Percentiles rank a stretch among this genome's conserved stretches.
phyloP scores from a whole-genome alignment of 352 stramenopile species.

The Phytophthora aleatoria region DNA sequence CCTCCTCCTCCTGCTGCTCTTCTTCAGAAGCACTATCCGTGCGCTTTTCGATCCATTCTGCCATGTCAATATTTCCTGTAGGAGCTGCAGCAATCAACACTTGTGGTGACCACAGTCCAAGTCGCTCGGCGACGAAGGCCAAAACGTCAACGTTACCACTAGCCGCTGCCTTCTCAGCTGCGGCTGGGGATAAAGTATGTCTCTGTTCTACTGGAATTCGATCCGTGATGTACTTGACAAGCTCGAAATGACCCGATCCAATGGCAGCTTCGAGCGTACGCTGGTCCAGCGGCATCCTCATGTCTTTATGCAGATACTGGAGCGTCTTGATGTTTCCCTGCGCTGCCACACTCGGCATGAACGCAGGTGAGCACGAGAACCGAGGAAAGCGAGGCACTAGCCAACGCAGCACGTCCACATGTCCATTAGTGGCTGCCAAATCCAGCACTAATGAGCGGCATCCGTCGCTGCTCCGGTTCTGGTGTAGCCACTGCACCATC shows the following conservation, averaged over 20 bases:
- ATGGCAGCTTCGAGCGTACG: slow-evolving; percentile 43
- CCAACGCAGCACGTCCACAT: slow-evolving; percentile 54
- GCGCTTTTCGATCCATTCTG: slow-evolving; percentile 34
- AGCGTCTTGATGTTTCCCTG: slow-evolving; percentile 45
- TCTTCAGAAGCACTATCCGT: slow-evolving; percentile 7
- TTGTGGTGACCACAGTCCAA: slow-evolving; percentile 36
- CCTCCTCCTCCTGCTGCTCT: slow-evolving; percentile 3
- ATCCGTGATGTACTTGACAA: slow-evolving; percentile 39
- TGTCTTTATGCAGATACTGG: slow-evolving; percentile 36
- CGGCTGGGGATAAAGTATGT: slow-evolving; percentile 12
- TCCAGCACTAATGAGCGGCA: slow-evolving; percentile 50
- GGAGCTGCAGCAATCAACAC: slow-evolving; percentile 31
- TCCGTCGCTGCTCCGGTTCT: slow-evolving; percentile 39
- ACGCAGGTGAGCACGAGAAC: slow-evolving; percentile 40
- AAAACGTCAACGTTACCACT: slow-evolving; percentile 35
- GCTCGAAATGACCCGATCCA: slow-evolving; percentile 32
- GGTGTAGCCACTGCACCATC: slow-evolving; percentile 44
- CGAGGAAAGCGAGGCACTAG: slow-evolving; percentile 36
- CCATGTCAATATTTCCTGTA: slow-evolving; percentile 38
- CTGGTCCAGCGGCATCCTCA: slow-evolving; percentile 32
- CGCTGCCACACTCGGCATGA: slow-evolving; percentile 38
- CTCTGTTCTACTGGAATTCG: slow-evolving; percentile 20
- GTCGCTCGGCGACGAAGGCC: slow-evolving; percentile 34
- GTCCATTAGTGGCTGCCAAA: slow-evolving; percentile 49
- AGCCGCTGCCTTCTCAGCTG: slow-evolving; percentile 35